Percentiles rank a stretch among this genome's conserved stretches.
These are phyloP conservation scores for Cordia subcordata DNA, from an alignment of 257 asterid genomes.

Conservation along the genomic window DNA sequence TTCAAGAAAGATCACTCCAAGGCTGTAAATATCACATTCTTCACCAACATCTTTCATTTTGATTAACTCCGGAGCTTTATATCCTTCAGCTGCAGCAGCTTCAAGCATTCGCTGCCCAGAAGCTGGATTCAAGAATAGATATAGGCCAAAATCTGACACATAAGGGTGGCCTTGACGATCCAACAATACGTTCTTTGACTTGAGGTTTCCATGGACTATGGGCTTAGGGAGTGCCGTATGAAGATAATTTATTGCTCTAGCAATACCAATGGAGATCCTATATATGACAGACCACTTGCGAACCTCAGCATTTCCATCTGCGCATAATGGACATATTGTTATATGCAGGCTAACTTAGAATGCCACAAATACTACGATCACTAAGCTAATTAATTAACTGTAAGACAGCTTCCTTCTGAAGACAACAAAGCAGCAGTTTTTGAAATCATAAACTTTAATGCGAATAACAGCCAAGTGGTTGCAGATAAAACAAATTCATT, in stretches of 20 bases:
- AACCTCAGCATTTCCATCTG: slow-evolving; percentile 61
- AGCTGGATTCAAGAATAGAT: slow-evolving; percentile 55
- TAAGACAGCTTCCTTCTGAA: too few relatives aligned
- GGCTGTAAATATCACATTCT: slow-evolving; percentile 68
- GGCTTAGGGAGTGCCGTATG: slow-evolving; percentile 52
- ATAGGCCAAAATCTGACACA: slow-evolving; percentile 72
- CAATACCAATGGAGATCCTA: slow-evolving; percentile 60
- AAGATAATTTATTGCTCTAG: slow-evolving; percentile 61
- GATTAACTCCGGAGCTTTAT: slow-evolving; percentile 71
- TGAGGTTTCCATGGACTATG: slow-evolving; percentile 76
- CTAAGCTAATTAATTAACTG: too few relatives aligned
- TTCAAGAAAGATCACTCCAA: slow-evolving; percentile 72
- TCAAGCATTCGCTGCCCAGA: slow-evolving; percentile 76
- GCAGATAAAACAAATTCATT: slow-evolving; percentile 12
- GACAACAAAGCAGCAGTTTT: not conserved
- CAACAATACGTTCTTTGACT: slow-evolving; percentile 64
- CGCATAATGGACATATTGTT: slow-evolving; percentile 6
- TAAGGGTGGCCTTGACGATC: slow-evolving; percentile 51
- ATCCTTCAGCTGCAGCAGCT: slow-evolving; percentile 56
- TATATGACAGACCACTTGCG: slow-evolving; percentile 64
- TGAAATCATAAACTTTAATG: slow-evolving; percentile 5
- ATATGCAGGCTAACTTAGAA: not conserved
- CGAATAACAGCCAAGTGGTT: not conserved
- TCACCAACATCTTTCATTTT: slow-evolving; percentile 67
- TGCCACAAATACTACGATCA: not conserved